A percentile compares a stretch with the other conserved stretches of the same genome.
These are phyloP conservation scores for Boechera divaricarpa DNA, from an alignment of 345 rosid species.

Conservation along the genomic window DNA sequence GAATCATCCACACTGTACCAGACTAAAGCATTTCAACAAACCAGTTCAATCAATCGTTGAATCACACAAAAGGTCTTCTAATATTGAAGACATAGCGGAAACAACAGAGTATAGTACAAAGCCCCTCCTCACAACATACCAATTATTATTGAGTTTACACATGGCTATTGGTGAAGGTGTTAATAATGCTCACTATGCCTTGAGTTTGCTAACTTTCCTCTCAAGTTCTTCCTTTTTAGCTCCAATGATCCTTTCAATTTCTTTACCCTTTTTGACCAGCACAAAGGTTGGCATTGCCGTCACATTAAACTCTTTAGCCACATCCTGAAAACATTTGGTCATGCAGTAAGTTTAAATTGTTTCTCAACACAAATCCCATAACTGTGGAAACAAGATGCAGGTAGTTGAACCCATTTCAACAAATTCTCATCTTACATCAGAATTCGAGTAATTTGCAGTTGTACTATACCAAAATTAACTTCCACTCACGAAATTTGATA, in stretches of 20 bases:
- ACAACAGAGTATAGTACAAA: constrained; percentile 5
- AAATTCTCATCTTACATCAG: background rate
- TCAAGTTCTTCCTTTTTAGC: constrained; percentile 64
- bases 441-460: background rate
- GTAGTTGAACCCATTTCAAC: background rate
- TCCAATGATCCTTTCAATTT: constrained; percentile 71
- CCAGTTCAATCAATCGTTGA: background rate
- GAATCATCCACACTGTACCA: background rate
- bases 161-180: constrained; percentile 10
- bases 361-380: background rate
- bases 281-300: constrained; percentile 93
- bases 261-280: constrained; percentile 78
- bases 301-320: constrained; percentile 71
- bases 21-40: background rate
- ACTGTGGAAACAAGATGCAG: background rate
- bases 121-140: constrained; percentile 15
- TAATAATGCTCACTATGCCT: background rate
- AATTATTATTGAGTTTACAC: constrained; percentile 27
- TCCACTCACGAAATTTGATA: background rate
- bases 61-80: background rate
- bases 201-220: constrained; percentile 57
- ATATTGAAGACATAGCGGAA: background rate
- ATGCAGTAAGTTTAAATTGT: background rate
- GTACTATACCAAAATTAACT: background rate
- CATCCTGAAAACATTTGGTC: constrained; percentile 52